Evolutionary conservation across 371 early-diverging fungal genomes (phyloP), one percentile per base, ranked within the genome.

Genomic region (Mucor racemosus): DNA sequence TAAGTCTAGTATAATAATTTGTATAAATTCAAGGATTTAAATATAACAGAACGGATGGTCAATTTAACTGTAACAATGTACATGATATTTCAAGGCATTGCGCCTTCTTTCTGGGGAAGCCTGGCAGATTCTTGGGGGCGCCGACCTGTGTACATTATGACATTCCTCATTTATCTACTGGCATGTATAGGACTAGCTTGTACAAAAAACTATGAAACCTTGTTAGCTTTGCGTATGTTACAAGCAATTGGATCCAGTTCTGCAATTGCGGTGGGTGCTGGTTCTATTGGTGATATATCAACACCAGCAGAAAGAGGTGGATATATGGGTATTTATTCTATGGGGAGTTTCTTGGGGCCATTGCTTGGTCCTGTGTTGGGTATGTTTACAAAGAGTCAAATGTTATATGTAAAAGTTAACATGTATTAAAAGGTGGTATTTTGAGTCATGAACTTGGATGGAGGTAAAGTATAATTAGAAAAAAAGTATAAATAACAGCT

Each of bases 221-320:
- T 92, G 38, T 75, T 91, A 35, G 73, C 74, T 10, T 79, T 87
- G 61, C 88, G 92, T 3, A 79, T 88, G 63, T 65, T 91, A 36
- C 92, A 92, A 69, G 84, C 90, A 1, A 81, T 86, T 41, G 91
- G 92, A 0, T 75, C 88, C 7, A 85, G 87, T 34, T 88, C 92
- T 0, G 88, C 87, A 0, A 79, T 89, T 31, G 80, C 90, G 3
- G 84, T 91, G 3, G 90, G 92, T 7, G 89, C 89, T 4, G 91
- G 91, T 0, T 82, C 88, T 9, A 84, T 91, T 14, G 84, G 88
- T 33, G 90, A 91, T 65, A 80, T 90, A 58, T 83, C 86, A 26
- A 78, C 82, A 26, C 82, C 84, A 39, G 76, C 86, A 15, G 84
- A 88, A 67, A 84, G 91, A 26, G 91, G 90, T 0, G 76, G 86